These are phyloP conservation scores for Yamadazyma kitorensis DNA, from an alignment of 805 yeast species.

Conservation along the genomic window DNA sequence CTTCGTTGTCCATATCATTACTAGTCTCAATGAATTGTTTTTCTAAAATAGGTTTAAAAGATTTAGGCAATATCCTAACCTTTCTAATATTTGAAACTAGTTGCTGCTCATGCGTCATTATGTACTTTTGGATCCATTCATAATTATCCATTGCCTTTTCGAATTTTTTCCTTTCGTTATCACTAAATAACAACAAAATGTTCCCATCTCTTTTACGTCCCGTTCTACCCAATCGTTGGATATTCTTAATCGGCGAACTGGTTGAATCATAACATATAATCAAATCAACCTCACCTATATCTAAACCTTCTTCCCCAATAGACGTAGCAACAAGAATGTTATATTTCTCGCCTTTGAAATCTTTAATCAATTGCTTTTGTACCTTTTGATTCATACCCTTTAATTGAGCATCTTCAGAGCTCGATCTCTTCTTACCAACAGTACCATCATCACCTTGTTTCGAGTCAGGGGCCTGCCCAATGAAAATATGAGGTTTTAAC, in stretches of 20 bases:
- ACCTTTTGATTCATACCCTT: constrained; percentile 89
- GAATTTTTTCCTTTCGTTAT: constrained; percentile 75
- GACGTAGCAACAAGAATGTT: constrained; percentile 93
- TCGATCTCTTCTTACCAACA: constrained; percentile 41
- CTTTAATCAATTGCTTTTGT: constrained; percentile 74
- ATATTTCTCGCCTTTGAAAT: constrained; percentile 68
- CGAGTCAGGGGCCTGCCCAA: constrained; percentile 79
- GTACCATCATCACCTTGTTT: constrained; percentile 21
- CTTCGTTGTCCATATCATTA: constrained; percentile 52
- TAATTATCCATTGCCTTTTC: constrained; percentile 85
- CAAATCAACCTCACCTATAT: constrained; percentile 95
- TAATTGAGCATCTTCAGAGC: constrained; percentile 73
- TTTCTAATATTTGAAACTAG: constrained; percentile 44
- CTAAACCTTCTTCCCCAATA: constrained; percentile 97
- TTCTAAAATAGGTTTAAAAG: constrained; percentile 53
- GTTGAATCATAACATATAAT: constrained; percentile 93
- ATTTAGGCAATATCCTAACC: constrained; percentile 67
- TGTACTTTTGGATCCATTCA: constrained; percentile 68
- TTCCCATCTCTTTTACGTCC: constrained; percentile 93
- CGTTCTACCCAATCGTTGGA: constrained; percentile 97
- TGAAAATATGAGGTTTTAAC: constrained; percentile 76
- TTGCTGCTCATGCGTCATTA: constrained; percentile 42
- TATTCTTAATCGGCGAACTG: constrained; percentile 85
- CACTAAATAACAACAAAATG: constrained; percentile 70
- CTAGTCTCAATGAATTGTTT: constrained; percentile 62